These are phyloP conservation scores for Salix dunnii DNA, from an alignment of 345 rosid genomes.

Conservation along the genomic window DNA sequence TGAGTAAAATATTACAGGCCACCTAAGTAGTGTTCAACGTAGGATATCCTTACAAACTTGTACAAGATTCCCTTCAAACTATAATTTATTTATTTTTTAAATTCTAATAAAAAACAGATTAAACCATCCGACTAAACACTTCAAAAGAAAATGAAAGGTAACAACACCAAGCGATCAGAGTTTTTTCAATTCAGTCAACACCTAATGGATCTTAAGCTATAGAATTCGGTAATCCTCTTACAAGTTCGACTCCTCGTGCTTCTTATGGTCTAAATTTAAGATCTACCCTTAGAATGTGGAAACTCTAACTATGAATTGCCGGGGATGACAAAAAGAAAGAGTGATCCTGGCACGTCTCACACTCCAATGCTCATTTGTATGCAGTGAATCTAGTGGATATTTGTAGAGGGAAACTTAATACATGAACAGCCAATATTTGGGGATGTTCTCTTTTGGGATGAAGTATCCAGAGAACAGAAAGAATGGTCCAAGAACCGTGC, in stretches of 20 bases:
- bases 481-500: slow-evolving; percentile 80
- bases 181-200: no score
- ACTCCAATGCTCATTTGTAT: slow-evolving; percentile 85
- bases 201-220: neutral
- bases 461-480: slow-evolving; percentile 90
- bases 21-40: no score
- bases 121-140: no score
- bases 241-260: neutral
- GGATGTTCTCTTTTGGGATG: slow-evolving; percentile 82
- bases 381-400: slow-evolving; percentile 73
- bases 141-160: no score
- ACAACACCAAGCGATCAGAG: neutral
- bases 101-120: no score
- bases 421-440: slow-evolving; percentile 86
- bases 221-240: neutral
- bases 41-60: no score
- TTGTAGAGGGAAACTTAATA: slow-evolving; percentile 78
- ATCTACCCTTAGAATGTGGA: neutral
- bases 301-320: neutral
- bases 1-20: neutral
- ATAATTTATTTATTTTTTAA: no score
- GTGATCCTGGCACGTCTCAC: slow-evolving; percentile 20
- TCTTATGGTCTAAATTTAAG: no score
- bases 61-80: no score
- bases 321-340: neutral